Percentiles rank a stretch among this genome's conserved stretches.
Conservation (phyloP, 2,329 filamentous ascomycete species). For the Botryosphaeria agaves region DNA sequence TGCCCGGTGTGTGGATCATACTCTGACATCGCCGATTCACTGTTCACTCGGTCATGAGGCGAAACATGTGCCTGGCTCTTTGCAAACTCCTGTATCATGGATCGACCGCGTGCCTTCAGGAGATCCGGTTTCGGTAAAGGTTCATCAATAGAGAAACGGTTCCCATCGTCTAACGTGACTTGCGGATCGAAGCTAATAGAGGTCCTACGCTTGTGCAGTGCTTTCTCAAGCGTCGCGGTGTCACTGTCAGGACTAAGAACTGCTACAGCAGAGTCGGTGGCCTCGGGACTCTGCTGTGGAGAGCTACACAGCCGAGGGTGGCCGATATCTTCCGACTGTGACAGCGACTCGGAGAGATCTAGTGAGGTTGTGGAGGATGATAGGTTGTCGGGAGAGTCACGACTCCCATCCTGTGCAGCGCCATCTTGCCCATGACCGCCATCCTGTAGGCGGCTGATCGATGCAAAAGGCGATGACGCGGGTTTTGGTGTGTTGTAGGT, state of each 20-base stretch:
- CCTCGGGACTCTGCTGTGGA: too few relatives aligned
- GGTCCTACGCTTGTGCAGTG: conserved; percentile 15
- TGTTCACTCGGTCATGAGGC: conserved; percentile 2
- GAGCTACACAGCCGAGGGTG: conserved; percentile 6
- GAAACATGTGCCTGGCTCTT: too few relatives aligned
- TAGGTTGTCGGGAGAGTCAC: background rate
- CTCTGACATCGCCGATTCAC: conserved; percentile 12
- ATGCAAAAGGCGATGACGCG: conserved; percentile 7
- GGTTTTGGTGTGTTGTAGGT: conserved; percentile 17
- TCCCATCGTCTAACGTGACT: conserved; percentile 22
- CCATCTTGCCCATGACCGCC: background rate
- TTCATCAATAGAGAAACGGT: conserved; percentile 17
- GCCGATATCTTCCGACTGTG: background rate
- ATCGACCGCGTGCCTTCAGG: conserved; percentile 1
- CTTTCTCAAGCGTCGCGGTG: conserved; percentile 7
- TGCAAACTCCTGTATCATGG: background rate
- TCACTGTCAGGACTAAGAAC: too few relatives aligned
- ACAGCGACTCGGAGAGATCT: background rate
- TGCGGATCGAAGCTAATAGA: conserved; percentile 23
- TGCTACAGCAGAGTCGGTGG: too few relatives aligned
- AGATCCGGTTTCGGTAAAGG: conserved; percentile 15
- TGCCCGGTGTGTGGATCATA: conserved; percentile 7
- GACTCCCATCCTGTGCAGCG: background rate
- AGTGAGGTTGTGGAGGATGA: background rate
- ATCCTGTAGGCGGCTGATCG: conserved; percentile 8